Conservation (phyloP, 1,284 basidiomycete genomes). For the Waitea zeae region DNA sequence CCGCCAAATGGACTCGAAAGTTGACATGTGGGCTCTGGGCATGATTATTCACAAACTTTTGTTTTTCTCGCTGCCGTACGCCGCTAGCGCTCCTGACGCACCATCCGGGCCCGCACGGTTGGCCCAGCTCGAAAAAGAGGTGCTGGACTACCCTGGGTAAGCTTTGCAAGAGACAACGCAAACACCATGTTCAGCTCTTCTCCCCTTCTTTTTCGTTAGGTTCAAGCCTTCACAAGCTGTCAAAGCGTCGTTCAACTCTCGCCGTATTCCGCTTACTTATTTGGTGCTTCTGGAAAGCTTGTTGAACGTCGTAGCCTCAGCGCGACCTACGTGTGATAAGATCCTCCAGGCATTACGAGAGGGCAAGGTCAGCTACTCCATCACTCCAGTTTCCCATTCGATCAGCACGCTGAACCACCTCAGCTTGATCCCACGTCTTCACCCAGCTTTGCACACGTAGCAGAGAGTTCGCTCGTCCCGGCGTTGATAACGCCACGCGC, state of each 20-base stretch:
- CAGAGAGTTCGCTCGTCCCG: too few species aligned
- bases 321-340: constrained; percentile 56
- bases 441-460: too few species aligned
- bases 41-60: constrained; percentile 87
- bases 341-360: constrained; percentile 46
- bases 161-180: constrained; percentile 7
- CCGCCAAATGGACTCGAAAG: constrained; percentile 67
- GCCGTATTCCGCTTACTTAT: constrained; percentile 51
- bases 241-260: constrained; percentile 37
- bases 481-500: too few species aligned
- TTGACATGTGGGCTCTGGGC: constrained; percentile 80
- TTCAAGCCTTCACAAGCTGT: constrained; percentile 43
- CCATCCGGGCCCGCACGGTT: constrained; percentile 30
- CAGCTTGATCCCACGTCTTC: too few species aligned
- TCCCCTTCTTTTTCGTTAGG: constrained; percentile 11
- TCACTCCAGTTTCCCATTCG: too few species aligned
- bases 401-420: too few species aligned
- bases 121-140: constrained; percentile 52
- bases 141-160: constrained; percentile 60
- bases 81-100: constrained; percentile 35
- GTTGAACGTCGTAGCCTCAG: constrained; percentile 37
- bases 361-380: constrained; percentile 49
- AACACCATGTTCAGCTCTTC: not conserved
- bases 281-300: constrained; percentile 59
- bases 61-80: constrained; percentile 75